Base-by-base conservation (phyloP, 306 rosid genomes). In the Pterocarpus santalinus region DNA sequence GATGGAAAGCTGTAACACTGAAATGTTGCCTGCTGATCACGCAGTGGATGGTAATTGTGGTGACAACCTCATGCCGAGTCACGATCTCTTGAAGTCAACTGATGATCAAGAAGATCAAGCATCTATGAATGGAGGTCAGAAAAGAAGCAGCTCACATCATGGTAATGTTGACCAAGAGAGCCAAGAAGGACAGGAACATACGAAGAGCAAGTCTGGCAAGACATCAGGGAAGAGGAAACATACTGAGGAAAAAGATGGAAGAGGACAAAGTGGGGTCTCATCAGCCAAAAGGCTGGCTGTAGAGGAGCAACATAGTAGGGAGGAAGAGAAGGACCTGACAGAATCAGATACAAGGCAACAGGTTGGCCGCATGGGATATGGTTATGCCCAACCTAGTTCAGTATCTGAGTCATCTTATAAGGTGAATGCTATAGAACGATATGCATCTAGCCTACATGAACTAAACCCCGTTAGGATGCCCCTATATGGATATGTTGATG, bases 381-480 rank as follows among this genome's bases (percentile, higher is more conserved):
- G 57, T 9, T 81, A 71, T 68, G 64, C 77, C 43, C 85, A 56
- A 57, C 64, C n/a, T n/a, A 77, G 72, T 83, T 52, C 82, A 2
- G 60, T 32, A 5, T 8, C 85, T 1, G 81, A 68, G 68, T 44
- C 83, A 28, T 84, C 88, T 57, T 80, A 78, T 75, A 55, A 33
- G 60, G 66, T 70, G 63, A 88, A 71, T 72, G 78, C 85, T 22
- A 85, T 77, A 73, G 87, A 75, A 78, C 88, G 73, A 36, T 83
- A 81, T 80, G 83, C 64, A 4, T 87, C 91, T 75, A 79, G 66
- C 53, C 8, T 83, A 43, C 91, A 86, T 55, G 88, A 86, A 39
- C 1, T 39, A 39, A 3, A 6, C 43, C 43, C 0, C 43, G 4
- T 10, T 22, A 75, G 79, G 75, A 64, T 79, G 60, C 82, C 79